phyloP scores from a whole-genome alignment of 345 rosid genomes.

The Camelina laxa region DNA sequence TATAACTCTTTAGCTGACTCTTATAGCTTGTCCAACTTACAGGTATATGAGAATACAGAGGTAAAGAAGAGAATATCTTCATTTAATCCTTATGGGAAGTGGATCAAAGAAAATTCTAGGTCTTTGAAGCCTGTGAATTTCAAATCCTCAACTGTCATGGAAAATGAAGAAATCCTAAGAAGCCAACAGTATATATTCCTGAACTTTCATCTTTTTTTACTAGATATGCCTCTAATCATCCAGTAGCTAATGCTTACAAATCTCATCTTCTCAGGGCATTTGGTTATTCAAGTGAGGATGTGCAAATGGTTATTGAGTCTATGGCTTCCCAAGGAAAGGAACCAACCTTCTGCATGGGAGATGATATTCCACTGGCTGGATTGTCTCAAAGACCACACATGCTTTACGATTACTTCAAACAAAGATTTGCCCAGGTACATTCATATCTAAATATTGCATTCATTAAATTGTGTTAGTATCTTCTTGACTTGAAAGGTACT shows the following conservation, averaged over 20 bases:
- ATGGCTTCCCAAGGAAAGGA: constrained; percentile 99
- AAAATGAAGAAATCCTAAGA: constrained; percentile 78
- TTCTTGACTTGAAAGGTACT: background rate
- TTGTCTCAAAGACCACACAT: constrained; percentile 87
- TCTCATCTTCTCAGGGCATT: constrained; percentile 62
- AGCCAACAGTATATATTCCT: constrained; percentile 78
- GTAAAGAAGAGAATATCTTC: constrained; percentile 88
- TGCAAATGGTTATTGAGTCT: constrained; percentile 95
- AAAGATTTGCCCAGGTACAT: constrained; percentile 97
- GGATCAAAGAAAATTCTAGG: constrained; percentile 79
- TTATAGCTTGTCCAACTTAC: constrained; percentile 33
- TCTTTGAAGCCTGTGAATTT: constrained; percentile 72
- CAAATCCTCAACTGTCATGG: constrained; percentile 69
- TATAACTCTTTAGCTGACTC: constrained; percentile 9
- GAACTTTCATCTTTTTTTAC: constrained; percentile 6
- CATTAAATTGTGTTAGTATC: background rate
- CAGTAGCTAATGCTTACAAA: background rate
- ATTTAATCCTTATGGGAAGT: constrained; percentile 82
- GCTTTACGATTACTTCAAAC: constrained; percentile 98
- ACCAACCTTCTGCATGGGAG: constrained; percentile 98
- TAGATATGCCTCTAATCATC: background rate
- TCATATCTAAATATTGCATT: constrained; percentile 3
- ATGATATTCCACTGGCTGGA: constrained; percentile 86
- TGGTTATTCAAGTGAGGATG: constrained; percentile 99
- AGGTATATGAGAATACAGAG: constrained; percentile 96